A percentile compares a stretch with the other conserved stretches of the same genome.
Conservation (phyloP, 2,329 filamentous ascomycete genomes). For the Xylaria sp. region DNA sequence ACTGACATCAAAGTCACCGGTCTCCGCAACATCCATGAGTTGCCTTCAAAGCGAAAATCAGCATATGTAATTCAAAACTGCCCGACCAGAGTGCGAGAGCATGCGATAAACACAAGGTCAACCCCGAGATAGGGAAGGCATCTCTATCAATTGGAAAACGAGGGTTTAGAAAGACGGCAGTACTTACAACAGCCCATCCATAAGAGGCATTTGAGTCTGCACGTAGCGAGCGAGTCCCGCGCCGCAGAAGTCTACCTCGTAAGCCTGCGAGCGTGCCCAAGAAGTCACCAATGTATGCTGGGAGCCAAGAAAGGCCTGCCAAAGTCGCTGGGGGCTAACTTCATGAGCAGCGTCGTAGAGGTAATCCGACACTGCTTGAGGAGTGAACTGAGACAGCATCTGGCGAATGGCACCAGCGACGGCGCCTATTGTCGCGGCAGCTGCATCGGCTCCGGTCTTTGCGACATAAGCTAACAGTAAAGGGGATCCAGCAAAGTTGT, state of each 20-base stretch:
- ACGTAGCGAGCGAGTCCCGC: conserved; percentile 41
- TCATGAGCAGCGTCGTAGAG: conserved; percentile 52
- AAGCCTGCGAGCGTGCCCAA: conserved; percentile 47
- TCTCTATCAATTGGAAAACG: neutral
- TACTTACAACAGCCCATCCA: conserved; percentile 51
- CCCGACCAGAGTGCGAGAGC: neutral
- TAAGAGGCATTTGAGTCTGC: conserved; percentile 48
- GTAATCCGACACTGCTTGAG: conserved; percentile 45
- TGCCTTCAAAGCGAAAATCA: conserved; percentile 7
- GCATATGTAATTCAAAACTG: neutral
- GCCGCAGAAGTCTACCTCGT: conserved; percentile 52
- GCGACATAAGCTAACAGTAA: conserved; percentile 47
- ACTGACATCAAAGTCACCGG: conserved; percentile 26
- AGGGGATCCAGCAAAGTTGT: conserved; percentile 52
- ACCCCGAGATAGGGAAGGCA: neutral
- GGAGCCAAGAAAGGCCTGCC: conserved; percentile 52
- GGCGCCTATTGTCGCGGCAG: conserved; percentile 28
- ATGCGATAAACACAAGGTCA: neutral
- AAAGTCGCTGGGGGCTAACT: conserved; percentile 52
- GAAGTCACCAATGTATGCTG: conserved; percentile 51
- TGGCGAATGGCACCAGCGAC: conserved; percentile 44
- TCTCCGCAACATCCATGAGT: conserved; percentile 23
- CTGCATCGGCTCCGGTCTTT: conserved; percentile 26
- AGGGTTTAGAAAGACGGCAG: neutral
- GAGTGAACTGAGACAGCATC: conserved; percentile 45